Conservation (phyloP, 169 alveolate genomes). For the Blepharisma undulans region DNA sequence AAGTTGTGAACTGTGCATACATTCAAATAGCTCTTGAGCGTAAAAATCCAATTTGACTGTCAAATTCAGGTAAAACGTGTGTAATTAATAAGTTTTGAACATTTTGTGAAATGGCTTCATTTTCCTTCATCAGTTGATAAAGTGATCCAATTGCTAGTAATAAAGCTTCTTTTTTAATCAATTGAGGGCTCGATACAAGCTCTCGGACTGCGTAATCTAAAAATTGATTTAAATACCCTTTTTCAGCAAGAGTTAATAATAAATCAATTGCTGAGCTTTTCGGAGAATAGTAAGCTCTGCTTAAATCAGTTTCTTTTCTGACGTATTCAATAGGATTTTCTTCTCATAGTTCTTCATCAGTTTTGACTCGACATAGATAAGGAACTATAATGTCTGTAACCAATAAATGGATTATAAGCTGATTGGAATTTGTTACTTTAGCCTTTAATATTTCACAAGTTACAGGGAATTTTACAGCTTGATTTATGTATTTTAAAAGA, state of each 20-base stretch:
- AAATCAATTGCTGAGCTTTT: background rate
- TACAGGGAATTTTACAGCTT: background rate
- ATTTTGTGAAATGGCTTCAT: background rate
- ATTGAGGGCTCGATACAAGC: background rate
- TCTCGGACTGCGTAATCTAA: background rate
- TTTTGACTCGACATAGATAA: background rate
- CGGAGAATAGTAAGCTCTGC: slow-evolving; percentile 11
- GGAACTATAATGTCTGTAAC: slow-evolving; percentile 4
- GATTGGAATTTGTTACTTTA: background rate
- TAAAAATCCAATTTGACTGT: slow-evolving; percentile 45
- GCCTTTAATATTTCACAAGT: background rate
- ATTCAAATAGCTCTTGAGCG: slow-evolving; percentile 62
- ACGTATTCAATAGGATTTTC: slow-evolving; percentile 35
- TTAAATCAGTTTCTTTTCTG: slow-evolving; percentile 13
- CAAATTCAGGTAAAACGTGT: slow-evolving; percentile 60
- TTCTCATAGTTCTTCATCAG: slow-evolving; percentile 25
- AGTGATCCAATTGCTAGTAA: background rate
- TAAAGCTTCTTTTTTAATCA: slow-evolving; percentile 20
- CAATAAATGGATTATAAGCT: background rate
- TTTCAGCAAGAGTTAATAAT: background rate
- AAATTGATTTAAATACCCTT: slow-evolving; percentile 26
- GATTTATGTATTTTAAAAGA: background rate
- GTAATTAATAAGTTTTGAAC: slow-evolving; percentile 41
- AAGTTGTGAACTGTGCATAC: slow-evolving; percentile 53
- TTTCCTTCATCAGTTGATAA: background rate